These are phyloP conservation scores for Tritrichomonas foetus DNA, from an alignment of 208 protist genomes.

Conservation along the genomic window DNA sequence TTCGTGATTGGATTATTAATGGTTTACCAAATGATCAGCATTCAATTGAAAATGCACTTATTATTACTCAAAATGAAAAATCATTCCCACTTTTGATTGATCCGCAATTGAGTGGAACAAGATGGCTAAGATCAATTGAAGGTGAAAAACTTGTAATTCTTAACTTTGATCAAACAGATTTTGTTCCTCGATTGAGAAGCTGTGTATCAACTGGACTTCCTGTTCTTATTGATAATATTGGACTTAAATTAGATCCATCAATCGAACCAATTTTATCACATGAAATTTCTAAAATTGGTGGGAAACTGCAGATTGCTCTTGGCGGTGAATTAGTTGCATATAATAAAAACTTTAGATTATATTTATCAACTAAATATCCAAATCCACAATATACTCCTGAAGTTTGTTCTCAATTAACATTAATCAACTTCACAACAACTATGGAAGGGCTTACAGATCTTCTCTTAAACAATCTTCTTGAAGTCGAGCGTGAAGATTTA, in stretches of 20 bases:
- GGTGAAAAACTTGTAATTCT: slow-evolving; percentile 78
- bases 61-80: slow-evolving; percentile 69
- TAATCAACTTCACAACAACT: slow-evolving; percentile 98
- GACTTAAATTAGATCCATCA: slow-evolving; percentile 87
- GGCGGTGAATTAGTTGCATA: slow-evolving; percentile 48
- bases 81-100: slow-evolving; percentile 96
- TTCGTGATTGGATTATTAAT: slow-evolving; percentile 92
- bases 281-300: slow-evolving; percentile 80
- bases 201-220: slow-evolving; percentile 59
- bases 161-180: slow-evolving; percentile 71
- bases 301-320: slow-evolving; percentile 34
- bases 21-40: slow-evolving; percentile 86
- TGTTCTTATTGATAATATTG: slow-evolving; percentile 83
- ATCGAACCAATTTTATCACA: slow-evolving; percentile 86
- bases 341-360: slow-evolving; percentile 84
- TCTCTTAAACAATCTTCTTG: slow-evolving; percentile 90
- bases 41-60: slow-evolving; percentile 91
- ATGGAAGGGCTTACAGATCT: slow-evolving; percentile 92
- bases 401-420: slow-evolving; percentile 88
- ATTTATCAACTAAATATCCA: slow-evolving; percentile 91
- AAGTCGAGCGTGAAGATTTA: slow-evolving; percentile 88
- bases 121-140: slow-evolving; percentile 88
- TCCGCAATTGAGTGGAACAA: slow-evolving; percentile 90
- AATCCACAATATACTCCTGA: slow-evolving; percentile 96
- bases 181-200: slow-evolving; percentile 64